phyloP scores from a whole-genome alignment of 805 yeast species.

The Yamadazyma kitorensis region DNA sequence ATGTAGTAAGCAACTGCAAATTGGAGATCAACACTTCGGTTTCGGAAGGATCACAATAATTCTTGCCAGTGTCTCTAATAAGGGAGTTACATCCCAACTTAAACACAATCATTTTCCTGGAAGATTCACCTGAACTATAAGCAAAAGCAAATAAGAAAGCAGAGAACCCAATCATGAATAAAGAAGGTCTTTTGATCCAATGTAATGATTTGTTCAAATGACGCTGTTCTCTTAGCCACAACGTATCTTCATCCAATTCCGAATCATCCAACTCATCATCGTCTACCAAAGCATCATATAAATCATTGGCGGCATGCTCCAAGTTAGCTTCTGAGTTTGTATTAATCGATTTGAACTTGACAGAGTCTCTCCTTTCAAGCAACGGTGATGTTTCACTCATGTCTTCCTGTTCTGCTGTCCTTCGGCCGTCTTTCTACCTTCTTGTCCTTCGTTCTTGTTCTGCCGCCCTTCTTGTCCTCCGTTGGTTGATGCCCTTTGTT shows the following conservation, averaged over 20 bases:
- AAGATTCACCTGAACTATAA: constrained; percentile 34
- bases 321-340: constrained; percentile 12
- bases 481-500: no score
- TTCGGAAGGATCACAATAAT: constrained; percentile 27
- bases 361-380: constrained; percentile 7
- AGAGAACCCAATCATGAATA: constrained; percentile 44
- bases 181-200: constrained; percentile 60
- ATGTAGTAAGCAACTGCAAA: constrained; percentile 43
- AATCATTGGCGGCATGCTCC: constrained; percentile 31
- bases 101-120: constrained; percentile 36
- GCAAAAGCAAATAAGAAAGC: constrained; percentile 44
- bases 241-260: constrained; percentile 37
- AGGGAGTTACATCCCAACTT: constrained; percentile 28
- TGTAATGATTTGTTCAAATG: constrained; percentile 37
- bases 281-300: constrained; percentile 39
- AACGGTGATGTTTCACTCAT: constrained; percentile 3
- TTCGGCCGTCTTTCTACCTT: no score
- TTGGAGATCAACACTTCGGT: constrained; percentile 44
- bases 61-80: constrained; percentile 9
- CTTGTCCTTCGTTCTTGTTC: no score
- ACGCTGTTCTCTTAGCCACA: constrained; percentile 52
- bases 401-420: neutral
- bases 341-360: constrained; percentile 7
- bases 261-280: constrained; percentile 29
- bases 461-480: no score